Evolutionary conservation across 352 stramenopile genomes (phyloP), one percentile per base, ranked within the genome.

Genomic region (Pythium sp.): DNA sequence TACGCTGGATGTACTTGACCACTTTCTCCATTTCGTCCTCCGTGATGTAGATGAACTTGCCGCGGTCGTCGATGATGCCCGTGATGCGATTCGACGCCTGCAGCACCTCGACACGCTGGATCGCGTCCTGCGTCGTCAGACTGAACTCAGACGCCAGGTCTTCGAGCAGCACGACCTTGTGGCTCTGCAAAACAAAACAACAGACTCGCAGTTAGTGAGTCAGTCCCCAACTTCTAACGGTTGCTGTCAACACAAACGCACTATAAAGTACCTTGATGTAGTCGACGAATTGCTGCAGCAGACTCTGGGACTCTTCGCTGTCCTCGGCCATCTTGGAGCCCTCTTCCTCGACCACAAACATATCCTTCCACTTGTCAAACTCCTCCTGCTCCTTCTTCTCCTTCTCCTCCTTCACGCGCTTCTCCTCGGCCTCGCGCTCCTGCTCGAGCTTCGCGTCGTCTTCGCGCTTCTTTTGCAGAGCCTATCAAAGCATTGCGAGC

Each of bases 41-140:
- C 0, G 84, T 91, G 60, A 94, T 89, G 67, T 83, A 90, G 59
- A 94, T 92, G 70, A 92, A 92, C 65, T 92, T 92, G 65, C 86
- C 86, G 28, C 84, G 82, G 57, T 94, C 86, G 55, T 94, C 84
- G 34, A 94, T 73, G 34, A 94, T 85, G 20, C 86, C 86, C 5
- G 82, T 89, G 61, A 94, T 74, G 20, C 82, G 84, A 56, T 87
- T 85, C 1, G 70, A 65, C 12, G 69, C 56, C 57, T 91, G 82
- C 15, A 94, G 62, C 18, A 78, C 69, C 64, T 90, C 75, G 11
- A 92, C 74, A 8, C 84, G 84, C 57, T 87, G 67, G 58, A 91
- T 91, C 15, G 82, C 82, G 34, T 90, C 82, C 62, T 91, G 76
- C 18, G 86, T 92, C 56, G 78, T 59, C 60, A 94, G 64, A 46